Evolutionary conservation across 2,329 filamentous ascomycete genomes (phyloP).

Genomic region (Talaromyces atroroseus): DNA sequence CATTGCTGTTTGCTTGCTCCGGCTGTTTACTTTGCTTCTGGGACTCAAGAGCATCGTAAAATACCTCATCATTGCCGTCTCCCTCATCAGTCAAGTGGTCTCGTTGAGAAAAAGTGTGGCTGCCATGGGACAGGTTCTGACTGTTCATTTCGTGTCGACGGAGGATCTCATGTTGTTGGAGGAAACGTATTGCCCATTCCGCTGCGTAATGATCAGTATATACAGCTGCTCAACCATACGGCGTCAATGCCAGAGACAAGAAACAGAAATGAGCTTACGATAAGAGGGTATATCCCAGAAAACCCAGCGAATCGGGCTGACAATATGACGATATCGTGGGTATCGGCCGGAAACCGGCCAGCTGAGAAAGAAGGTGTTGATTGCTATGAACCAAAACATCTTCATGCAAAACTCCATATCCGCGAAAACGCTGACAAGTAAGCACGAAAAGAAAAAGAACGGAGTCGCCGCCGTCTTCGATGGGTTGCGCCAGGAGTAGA

Average conservation of each 20-base stretch:
- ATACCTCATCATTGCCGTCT: neutral
- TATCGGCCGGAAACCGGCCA: conserved; percentile 31
- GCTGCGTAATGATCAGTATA: neutral
- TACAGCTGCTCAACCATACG: neutral
- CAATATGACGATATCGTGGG: conserved; percentile 32
- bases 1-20: neutral
- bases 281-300: conserved; percentile 38
- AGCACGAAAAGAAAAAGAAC: conserved; percentile 29
- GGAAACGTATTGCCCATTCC: conserved; percentile 15
- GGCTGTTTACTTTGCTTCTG: neutral
- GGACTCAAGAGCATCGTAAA: conserved; percentile 9
- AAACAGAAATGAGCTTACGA: conserved; percentile 6
- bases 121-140: neutral
- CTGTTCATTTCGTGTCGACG: conserved; percentile 9
- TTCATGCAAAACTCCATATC: conserved; percentile 33
- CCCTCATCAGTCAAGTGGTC: neutral
- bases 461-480: conserved; percentile 28
- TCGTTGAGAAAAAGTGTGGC: neutral
- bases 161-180: conserved; percentile 14
- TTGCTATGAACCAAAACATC: conserved; percentile 28
- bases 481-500: conserved; percentile 33
- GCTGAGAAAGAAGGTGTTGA: conserved; percentile 32
- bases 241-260: no score
- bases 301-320: conserved; percentile 31
- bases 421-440: conserved; percentile 24